Base-by-base conservation (phyloP, 148 eudicot genomes). In the Beta vulgaris region DNA sequence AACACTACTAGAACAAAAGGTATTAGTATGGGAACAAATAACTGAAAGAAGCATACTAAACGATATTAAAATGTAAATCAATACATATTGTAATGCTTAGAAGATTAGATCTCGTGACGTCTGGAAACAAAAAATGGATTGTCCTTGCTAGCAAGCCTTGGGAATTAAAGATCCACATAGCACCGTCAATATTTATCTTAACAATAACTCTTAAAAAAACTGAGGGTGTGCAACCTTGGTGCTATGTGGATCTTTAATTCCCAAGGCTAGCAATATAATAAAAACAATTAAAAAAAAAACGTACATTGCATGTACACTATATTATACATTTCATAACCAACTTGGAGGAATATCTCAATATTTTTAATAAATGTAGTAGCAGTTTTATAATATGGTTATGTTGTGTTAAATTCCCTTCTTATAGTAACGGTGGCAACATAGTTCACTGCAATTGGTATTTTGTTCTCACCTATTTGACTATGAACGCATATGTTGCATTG, bases 341-440 rank as follows among this genome's bases (percentile, higher is more conserved):
- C 21, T 54, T 13, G 60, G 21, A n/a, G 10, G 7, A 72, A 35
- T 55, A 36, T 55, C 40, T 9, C 13, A 19, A n/a, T 26, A 55
- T 19, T n/a, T 37, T 14, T 19, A n/a, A 28, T 40, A 9, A 7
- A 48, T 43, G 15, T 28, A 1, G 31, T n/a, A 7, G 16, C 46
- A 66, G 4, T n/a, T 25, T 31, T 48, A 28, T 35, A 59, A 26
- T 65, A 39, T 69, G 34, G 69, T n/a, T 37, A 26, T 37, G 63
- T 48, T 37, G 64, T 51, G 26, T 69, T n/a, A 26, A 54, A 55
- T 68, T 71, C 75, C 58, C 67, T 66, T 59, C 25, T 48, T 71
- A 70, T 43, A 39, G 70, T 68, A 79, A 79, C 68, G 77, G 81
- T 73, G 77, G 49, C 58, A 65, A 67, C 54, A 79, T 23, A 48